Conservation (phyloP, 2,329 filamentous ascomycete species). For the Xylariaceae sp. region DNA sequence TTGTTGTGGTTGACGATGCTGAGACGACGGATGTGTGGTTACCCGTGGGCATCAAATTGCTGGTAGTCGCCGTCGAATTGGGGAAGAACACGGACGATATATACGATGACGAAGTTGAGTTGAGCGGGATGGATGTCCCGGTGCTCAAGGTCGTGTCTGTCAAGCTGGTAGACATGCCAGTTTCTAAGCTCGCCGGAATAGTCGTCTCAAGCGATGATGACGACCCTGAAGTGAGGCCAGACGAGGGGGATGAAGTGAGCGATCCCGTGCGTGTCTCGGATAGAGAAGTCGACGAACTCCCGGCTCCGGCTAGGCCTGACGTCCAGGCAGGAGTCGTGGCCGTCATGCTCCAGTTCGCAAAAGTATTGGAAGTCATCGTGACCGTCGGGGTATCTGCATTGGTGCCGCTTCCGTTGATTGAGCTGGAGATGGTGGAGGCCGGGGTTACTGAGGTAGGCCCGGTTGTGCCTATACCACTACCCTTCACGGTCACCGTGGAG, state of each 20-base stretch:
- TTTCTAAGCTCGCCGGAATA: not conserved
- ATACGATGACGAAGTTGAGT: not conserved
- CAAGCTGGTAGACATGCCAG: not conserved
- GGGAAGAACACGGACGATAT: not conserved
- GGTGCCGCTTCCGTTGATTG: not conserved
- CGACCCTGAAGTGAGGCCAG: not conserved
- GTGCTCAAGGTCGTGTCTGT: not conserved
- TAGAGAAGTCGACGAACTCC: not conserved
- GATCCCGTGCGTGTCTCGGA: not conserved
- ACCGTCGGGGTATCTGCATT: not conserved
- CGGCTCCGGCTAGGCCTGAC: not conserved
- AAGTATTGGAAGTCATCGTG: not conserved
- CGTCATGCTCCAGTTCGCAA: slow-evolving; percentile 1
- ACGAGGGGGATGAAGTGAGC: not conserved
- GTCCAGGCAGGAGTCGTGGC: not conserved
- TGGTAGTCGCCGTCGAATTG: slow-evolving; percentile 1
- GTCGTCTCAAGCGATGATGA: not conserved
- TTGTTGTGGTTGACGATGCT: not conserved
- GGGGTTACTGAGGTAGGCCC: not conserved
- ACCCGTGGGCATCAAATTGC: not conserved
- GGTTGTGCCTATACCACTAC: not conserved
- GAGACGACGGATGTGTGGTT: not conserved
- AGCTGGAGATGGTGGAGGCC: not conserved
- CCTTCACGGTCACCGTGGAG: not conserved
- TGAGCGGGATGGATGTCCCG: not conserved